Evolutionary conservation across 2,329 filamentous ascomycete genomes (phyloP).

Genomic region (Penicillium sp.): DNA sequence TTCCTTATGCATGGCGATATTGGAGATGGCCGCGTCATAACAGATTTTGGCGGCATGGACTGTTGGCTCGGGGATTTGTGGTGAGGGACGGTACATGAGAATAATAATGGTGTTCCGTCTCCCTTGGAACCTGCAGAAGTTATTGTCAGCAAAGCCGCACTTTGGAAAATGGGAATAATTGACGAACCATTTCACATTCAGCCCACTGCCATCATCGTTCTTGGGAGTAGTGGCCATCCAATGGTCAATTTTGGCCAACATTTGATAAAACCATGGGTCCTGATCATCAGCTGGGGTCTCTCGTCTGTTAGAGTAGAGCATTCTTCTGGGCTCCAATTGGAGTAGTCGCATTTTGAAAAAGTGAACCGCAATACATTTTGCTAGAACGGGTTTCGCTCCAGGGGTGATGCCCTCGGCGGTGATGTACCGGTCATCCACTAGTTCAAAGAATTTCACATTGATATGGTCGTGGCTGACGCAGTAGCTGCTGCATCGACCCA

Average conservation of each 20-base stretch:
- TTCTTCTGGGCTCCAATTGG: conserved; percentile 82
- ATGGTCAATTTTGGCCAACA: conserved; percentile 72
- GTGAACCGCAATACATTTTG: conserved; percentile 86
- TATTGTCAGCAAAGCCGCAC: background rate
- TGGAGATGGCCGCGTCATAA: conserved; percentile 76
- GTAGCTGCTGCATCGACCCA: conserved; percentile 83
- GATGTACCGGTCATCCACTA: conserved; percentile 79
- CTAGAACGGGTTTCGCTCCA: conserved; percentile 67
- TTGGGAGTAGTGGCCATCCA: conserved; percentile 78
- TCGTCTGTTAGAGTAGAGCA: conserved; percentile 80
- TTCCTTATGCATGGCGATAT: conserved; percentile 75
- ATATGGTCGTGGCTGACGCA: conserved; percentile 78
- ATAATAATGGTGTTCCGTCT: conserved; percentile 86
- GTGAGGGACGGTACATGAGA: conserved; percentile 83
- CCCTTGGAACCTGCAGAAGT: conserved; percentile 54
- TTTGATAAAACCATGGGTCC: conserved; percentile 81
- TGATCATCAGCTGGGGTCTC: conserved; percentile 71
- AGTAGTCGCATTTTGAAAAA: conserved; percentile 87
- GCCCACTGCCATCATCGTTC: conserved; percentile 63
- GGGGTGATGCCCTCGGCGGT: conserved; percentile 70
- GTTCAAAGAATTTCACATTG: conserved; percentile 80
- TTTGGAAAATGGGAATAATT: background rate
- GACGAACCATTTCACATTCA: conserved; percentile 77
- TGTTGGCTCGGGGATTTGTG: conserved; percentile 84
- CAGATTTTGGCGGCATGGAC: conserved; percentile 74